These are phyloP conservation scores for Hypoxylon perforatum DNA, from an alignment of 495 filamentous ascomycete species.

Conservation along the genomic window DNA sequence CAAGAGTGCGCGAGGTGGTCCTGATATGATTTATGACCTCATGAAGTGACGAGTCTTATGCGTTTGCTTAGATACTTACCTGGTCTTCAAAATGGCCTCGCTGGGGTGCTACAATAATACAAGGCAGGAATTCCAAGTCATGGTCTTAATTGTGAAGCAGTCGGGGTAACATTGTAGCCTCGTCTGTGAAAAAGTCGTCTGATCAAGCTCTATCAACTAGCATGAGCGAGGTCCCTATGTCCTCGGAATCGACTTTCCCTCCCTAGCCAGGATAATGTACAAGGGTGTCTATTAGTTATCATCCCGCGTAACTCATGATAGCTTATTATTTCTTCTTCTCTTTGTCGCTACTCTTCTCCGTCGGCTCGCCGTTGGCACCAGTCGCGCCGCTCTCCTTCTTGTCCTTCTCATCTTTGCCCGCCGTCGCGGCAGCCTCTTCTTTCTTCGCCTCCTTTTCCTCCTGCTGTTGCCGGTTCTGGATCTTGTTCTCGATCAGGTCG, in stretches of 20 bases:
- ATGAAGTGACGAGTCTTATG: slow-evolving; percentile 14
- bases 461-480: slow-evolving; percentile 96
- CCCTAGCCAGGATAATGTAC: slow-evolving; percentile 40
- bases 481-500: slow-evolving; percentile 99
- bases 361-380: slow-evolving; percentile 70
- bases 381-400: slow-evolving; percentile 72
- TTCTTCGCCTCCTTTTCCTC: slow-evolving; percentile 92
- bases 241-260: slow-evolving; percentile 18
- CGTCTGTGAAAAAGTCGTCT: slow-evolving; percentile 12
- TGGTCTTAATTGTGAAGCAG: background rate
- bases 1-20: background rate
- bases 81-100: background rate
- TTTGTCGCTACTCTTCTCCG: slow-evolving; percentile 72
- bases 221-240: slow-evolving; percentile 18
- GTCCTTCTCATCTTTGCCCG: slow-evolving; percentile 61
- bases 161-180: slow-evolving; percentile 8
- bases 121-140: background rate
- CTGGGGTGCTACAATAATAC: background rate
- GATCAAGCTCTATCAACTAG: slow-evolving; percentile 28
- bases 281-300: slow-evolving; percentile 23
- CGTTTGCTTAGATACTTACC: too few relatives aligned
- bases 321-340: slow-evolving; percentile 68
- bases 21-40: slow-evolving; percentile 1
- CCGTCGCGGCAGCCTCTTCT: slow-evolving; percentile 66
- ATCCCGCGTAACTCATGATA: slow-evolving; percentile 17